A percentile compares a stretch with the other conserved stretches of the same genome.
Conservation (phyloP, 306 rosid species). For the Senna siamea region DNA sequence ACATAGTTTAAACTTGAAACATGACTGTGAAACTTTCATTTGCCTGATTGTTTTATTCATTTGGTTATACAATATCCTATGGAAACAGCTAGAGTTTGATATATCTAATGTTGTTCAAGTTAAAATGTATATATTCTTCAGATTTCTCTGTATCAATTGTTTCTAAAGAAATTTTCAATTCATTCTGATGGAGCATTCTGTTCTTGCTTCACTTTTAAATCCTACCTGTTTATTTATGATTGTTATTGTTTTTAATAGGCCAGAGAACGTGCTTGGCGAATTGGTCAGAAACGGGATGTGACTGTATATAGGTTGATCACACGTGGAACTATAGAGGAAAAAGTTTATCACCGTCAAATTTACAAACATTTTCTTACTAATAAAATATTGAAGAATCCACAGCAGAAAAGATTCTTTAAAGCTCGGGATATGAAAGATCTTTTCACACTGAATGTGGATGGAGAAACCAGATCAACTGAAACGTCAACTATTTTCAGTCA, state of each 20-base stretch:
- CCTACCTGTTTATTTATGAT: slow-evolving; percentile 34
- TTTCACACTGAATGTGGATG: slow-evolving; percentile 74
- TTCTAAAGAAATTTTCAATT: slow-evolving; percentile 35
- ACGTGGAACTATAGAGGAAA: slow-evolving; percentile 96
- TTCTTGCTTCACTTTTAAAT: slow-evolving; percentile 32
- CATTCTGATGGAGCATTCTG: slow-evolving; percentile 26
- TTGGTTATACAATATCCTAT: slow-evolving; percentile 5
- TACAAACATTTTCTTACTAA: slow-evolving; percentile 97
- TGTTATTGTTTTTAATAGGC: slow-evolving; percentile 65
- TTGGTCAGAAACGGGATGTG: slow-evolving; percentile 96
- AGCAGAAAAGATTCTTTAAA: slow-evolving; percentile 94
- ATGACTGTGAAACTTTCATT: slow-evolving; percentile 24
- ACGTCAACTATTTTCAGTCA: slow-evolving; percentile 83
- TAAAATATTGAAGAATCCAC: slow-evolving; percentile 92
- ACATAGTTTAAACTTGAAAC: slow-evolving; percentile 25
- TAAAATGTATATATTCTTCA: background rate
- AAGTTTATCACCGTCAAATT: slow-evolving; percentile 95
- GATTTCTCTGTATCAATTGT: slow-evolving; percentile 17
- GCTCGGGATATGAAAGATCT: slow-evolving; percentile 99
- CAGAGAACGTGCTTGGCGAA: slow-evolving; percentile 98
- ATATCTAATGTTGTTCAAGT: slow-evolving; percentile 19
- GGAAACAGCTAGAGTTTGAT: slow-evolving; percentile 19
- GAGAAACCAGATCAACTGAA: slow-evolving; percentile 77
- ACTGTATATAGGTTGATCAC: slow-evolving; percentile 92
- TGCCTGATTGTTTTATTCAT: slow-evolving; percentile 23